Conservation (phyloP, 768 basidiomycete genomes). For the Lactarius quietus region DNA sequence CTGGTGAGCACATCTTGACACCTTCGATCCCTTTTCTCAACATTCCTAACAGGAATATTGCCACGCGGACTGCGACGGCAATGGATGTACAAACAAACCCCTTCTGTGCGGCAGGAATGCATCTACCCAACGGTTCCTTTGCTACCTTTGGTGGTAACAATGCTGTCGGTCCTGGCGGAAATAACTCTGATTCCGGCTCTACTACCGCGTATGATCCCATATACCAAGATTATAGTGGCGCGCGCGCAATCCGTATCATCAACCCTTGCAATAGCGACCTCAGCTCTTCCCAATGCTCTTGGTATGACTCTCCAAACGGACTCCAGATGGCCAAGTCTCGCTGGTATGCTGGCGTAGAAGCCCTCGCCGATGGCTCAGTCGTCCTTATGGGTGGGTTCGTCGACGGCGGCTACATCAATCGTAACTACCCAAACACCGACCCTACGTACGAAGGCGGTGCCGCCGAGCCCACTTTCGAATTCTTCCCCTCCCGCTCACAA, state of each 20-base stretch:
- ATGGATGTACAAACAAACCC: conserved; percentile 76
- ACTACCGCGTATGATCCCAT: conserved; percentile 55
- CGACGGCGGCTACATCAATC: conserved; percentile 74
- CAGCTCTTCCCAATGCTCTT: conserved; percentile 50
- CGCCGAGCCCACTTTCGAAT: conserved; percentile 79
- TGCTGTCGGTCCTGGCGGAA: conserved; percentile 65
- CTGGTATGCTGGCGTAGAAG: conserved; percentile 76
- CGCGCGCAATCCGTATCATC: conserved; percentile 72
- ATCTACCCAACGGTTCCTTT: conserved; percentile 74
- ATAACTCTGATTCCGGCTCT: conserved; percentile 41
- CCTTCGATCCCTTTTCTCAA: background rate
- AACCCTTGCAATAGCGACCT: conserved; percentile 64
- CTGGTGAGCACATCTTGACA: conserved; percentile 42
- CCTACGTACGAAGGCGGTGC: conserved; percentile 60
- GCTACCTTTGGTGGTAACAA: conserved; percentile 75
- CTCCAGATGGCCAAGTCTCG: conserved; percentile 64
- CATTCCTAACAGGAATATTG: conserved; percentile 50
- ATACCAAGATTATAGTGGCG: conserved; percentile 80
- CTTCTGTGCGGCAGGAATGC: conserved; percentile 80
- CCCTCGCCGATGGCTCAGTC: conserved; percentile 70
- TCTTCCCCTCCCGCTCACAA: conserved; percentile 60
- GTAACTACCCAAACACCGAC: conserved; percentile 67
- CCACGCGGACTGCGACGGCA: conserved; percentile 49
- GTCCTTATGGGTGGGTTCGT: conserved; percentile 79
- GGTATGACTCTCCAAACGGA: conserved; percentile 64